Evolutionary conservation across 2,329 filamentous ascomycete genomes (phyloP).

Genomic region (Microcyclosporella mali): DNA sequence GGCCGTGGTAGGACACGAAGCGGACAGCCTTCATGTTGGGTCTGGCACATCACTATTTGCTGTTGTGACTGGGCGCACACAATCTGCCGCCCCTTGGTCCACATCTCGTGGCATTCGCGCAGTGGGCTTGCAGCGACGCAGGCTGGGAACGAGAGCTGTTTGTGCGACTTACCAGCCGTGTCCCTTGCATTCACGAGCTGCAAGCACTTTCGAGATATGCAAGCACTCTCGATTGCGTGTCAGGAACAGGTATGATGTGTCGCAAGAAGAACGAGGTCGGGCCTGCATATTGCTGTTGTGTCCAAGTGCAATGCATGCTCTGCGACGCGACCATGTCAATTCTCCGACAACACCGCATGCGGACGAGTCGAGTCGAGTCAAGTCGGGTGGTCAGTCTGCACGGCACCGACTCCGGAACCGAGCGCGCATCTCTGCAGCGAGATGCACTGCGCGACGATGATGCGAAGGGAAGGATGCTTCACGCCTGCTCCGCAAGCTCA

Average conservation of each 20-base stretch:
- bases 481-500: neutral
- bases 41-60: slow-evolving; percentile 7
- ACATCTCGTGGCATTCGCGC: slow-evolving; percentile 23
- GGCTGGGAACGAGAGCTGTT: no score
- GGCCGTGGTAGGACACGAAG: slow-evolving; percentile 9
- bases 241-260: slow-evolving; percentile 19
- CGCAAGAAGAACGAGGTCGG: slow-evolving; percentile 1
- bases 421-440: neutral
- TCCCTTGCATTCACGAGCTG: slow-evolving; percentile 23
- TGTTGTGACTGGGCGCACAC: slow-evolving; percentile 13
- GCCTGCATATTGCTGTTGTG: slow-evolving; percentile 17
- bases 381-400: no score
- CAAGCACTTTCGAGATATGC: slow-evolving; percentile 22
- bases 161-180: slow-evolving; percentile 9
- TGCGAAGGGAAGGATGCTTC: no score
- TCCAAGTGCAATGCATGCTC: slow-evolving; percentile 19
- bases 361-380: no score
- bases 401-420: slow-evolving; percentile 6
- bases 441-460: no score
- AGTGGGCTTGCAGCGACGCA: slow-evolving; percentile 12
- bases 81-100: slow-evolving; percentile 6
- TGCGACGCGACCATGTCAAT: slow-evolving; percentile 9
- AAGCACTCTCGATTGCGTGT: slow-evolving; percentile 18
- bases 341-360: neutral
- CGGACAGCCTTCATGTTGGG: slow-evolving; percentile 1